These are phyloP conservation scores for Spathaspora girioi DNA, from an alignment of 805 yeast genomes.

Conservation along the genomic window DNA sequence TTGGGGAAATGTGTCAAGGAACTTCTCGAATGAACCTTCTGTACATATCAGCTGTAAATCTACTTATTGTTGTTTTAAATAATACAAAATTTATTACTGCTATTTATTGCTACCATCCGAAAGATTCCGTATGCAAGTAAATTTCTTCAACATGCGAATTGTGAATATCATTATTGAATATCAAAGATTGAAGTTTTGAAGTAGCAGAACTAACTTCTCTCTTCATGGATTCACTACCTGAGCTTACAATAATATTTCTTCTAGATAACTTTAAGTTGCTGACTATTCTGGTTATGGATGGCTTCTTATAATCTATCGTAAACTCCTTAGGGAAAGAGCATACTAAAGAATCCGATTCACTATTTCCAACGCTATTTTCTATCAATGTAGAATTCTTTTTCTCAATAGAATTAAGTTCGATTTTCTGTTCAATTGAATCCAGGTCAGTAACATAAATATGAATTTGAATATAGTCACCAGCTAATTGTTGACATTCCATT, in stretches of 20 bases:
- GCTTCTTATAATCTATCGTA: constrained; percentile 13
- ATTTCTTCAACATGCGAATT: constrained; percentile 36
- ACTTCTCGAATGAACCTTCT: no score
- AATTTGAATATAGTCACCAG: constrained; percentile 23
- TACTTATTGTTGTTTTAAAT: no score
- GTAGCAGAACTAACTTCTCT: constrained; percentile 34
- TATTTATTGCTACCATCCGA: constrained; percentile 34
- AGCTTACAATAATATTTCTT: constrained; percentile 40
- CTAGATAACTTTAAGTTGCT: constrained; percentile 14
- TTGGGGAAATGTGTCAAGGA: no score
- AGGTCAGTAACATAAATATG: constrained; percentile 20
- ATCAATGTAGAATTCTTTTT: background rate
- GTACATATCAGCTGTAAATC: background rate
- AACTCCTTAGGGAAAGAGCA: background rate
- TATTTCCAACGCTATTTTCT: constrained; percentile 3
- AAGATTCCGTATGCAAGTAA: constrained; percentile 49
- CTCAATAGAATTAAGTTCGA: background rate
- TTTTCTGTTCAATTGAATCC: background rate
- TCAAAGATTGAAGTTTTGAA: constrained; percentile 35
- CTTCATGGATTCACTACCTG: constrained; percentile 45
- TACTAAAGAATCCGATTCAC: background rate
- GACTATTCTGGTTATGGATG: constrained; percentile 16
- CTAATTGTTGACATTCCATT: constrained; percentile 19
- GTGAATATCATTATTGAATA: constrained; percentile 26
- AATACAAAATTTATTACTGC: background rate